phyloP scores from a whole-genome alignment of 2,329 filamentous ascomycete species.

The Orbilia brochopaga region DNA sequence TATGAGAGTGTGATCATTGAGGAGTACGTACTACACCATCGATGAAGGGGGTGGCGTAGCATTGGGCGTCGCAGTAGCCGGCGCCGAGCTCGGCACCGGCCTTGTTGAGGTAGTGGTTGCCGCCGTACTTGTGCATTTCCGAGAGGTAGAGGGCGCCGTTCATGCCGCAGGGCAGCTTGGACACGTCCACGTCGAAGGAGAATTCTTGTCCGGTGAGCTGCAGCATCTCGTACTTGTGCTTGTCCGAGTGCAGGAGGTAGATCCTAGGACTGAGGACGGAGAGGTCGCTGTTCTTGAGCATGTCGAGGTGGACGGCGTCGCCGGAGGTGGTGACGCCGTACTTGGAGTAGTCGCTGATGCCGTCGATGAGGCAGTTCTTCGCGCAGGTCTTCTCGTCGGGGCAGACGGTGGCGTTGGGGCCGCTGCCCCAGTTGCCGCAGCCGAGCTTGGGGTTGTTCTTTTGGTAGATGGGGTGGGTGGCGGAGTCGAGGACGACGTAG shows the following conservation, averaged over 20 bases:
- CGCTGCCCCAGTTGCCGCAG: conserved; percentile 57
- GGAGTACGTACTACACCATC: conserved; percentile 58
- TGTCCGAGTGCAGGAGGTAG: conserved; percentile 60
- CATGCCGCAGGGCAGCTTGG: conserved; percentile 59
- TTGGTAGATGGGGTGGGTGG: conserved; percentile 62
- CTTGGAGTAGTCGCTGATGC: conserved; percentile 63
- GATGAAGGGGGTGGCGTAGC: conserved; percentile 57
- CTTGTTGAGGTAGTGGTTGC: conserved; percentile 55
- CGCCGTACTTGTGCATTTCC: conserved; percentile 58
- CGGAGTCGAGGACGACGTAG: conserved; percentile 63
- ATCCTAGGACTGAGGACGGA: conserved; percentile 58
- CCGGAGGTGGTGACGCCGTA: conserved; percentile 59
- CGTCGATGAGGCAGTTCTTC: conserved; percentile 65
- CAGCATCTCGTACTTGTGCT: conserved; percentile 61
- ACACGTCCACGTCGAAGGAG: conserved; percentile 60
- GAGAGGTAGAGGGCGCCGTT: conserved; percentile 59
- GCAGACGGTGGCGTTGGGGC: conserved; percentile 61
- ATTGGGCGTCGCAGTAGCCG: conserved; percentile 59
- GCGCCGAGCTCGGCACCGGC: conserved; percentile 58
- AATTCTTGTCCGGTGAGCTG: conserved; percentile 61
- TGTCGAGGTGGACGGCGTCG: conserved; percentile 57
- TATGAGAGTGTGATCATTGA: too few relatives aligned
- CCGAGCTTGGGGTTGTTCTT: conserved; percentile 56
- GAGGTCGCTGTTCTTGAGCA: conserved; percentile 49
- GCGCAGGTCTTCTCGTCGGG: conserved; percentile 63